Conservation (phyloP, 2,329 filamentous ascomycete species). For the Onygenales sp. region DNA sequence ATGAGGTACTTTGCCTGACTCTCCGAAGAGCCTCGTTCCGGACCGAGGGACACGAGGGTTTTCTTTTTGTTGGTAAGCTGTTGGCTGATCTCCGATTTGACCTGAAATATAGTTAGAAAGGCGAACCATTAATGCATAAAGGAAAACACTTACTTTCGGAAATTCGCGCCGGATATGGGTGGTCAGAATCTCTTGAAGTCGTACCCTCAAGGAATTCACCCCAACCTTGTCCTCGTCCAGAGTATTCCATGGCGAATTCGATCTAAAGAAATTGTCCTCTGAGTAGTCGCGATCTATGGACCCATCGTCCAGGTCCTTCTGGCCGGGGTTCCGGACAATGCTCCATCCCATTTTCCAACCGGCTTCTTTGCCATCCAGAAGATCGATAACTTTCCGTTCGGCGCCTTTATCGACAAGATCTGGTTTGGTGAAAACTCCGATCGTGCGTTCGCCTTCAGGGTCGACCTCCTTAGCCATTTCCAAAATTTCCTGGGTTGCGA, state of each 20-base stretch:
- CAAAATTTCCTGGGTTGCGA: conserved; percentile 39
- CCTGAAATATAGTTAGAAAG: conserved; percentile 10
- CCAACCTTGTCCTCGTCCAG: conserved; percentile 32
- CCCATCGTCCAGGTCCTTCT: conserved; percentile 16
- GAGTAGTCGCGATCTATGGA: conserved; percentile 17
- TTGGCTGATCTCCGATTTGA: conserved; percentile 29
- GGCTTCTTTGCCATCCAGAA: conserved; percentile 4
- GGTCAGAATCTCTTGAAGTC: conserved; percentile 34
- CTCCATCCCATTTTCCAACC: conserved; percentile 18
- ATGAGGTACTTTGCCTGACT: conserved; percentile 29
- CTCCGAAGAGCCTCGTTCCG: conserved; percentile 22
- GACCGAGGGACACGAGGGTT: conserved; percentile 24
- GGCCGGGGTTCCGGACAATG: conserved; percentile 24
- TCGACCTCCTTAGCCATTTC: conserved; percentile 30
- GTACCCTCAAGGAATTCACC: conserved; percentile 29
- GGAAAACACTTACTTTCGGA: conserved; percentile 25
- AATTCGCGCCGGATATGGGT: conserved; percentile 37
- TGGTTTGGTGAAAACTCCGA: conserved; percentile 48
- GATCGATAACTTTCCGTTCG: conserved; percentile 18
- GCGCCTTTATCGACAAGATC: conserved; percentile 40
- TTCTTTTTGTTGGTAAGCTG: conserved; percentile 19
- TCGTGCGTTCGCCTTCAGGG: conserved; percentile 26
- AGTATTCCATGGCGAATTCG: conserved; percentile 25
- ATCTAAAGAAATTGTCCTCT: conserved; percentile 28
- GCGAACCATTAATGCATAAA: neutral